Percentiles rank a stretch among this genome's conserved stretches.
phyloP scores from a whole-genome alignment of 495 filamentous ascomycete genomes.

The Chaetomidium leptoderma region DNA sequence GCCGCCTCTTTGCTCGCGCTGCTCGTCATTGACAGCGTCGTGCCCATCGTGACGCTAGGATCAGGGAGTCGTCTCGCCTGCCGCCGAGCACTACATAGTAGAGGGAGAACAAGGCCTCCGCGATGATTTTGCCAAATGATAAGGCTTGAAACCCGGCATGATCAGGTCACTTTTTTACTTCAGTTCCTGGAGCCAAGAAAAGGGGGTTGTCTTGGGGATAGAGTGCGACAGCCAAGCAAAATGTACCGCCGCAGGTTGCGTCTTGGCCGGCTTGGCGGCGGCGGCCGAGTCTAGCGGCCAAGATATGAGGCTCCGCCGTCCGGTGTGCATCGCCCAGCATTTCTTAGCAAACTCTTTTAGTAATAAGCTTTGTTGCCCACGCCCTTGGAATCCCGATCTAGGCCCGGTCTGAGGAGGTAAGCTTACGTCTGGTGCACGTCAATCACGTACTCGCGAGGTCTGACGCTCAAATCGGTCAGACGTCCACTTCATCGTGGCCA shows the following conservation, averaged over 20 bases:
- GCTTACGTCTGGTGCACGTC: too few relatives aligned
- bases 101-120: background rate
- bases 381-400: too few relatives aligned
- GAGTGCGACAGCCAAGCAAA: slow-evolving; percentile 10
- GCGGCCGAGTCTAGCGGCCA: background rate
- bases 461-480: too few relatives aligned
- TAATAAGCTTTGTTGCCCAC: too few relatives aligned
- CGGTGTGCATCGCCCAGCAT: background rate
- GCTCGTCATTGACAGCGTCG: background rate
- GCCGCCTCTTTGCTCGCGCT: background rate
- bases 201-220: background rate
- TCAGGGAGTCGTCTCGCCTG: background rate
- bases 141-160: background rate
- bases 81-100: background rate
- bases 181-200: background rate
- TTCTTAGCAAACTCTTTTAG: too few relatives aligned
- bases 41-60: background rate
- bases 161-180: background rate
- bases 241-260: background rate
- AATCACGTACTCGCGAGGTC: too few relatives aligned
- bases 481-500: too few relatives aligned
- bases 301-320: background rate
- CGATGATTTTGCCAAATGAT: background rate
- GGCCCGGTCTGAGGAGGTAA: too few relatives aligned
- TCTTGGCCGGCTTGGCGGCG: slow-evolving; percentile 8